Evolutionary conservation across 768 basidiomycete genomes (phyloP), one percentile per base, ranked within the genome.

Genomic region (Trametes gibbosa): DNA sequence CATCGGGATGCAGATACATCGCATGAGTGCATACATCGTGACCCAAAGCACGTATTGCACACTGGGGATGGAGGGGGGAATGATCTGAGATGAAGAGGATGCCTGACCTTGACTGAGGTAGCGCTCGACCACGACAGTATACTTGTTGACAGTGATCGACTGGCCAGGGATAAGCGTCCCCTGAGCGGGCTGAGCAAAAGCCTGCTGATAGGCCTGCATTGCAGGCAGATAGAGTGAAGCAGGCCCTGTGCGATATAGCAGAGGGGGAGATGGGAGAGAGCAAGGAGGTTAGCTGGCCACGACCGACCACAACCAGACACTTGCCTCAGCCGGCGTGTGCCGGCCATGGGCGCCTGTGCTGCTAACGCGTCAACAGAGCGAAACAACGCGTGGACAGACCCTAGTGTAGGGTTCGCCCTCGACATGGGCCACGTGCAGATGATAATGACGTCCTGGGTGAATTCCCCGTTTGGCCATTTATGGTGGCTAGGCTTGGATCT

Each of bases 51-150:
- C 24, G 12, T 23, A 13, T 8, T 45, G 23, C 52, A 19, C 16
- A 40, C 52, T 60, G 47, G 64, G 39, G 17, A 48, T 34, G 39
- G 54, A 40, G 41, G 39, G 48, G 24, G 43, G 10, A 56, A 25
- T 43, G 46, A 63, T 56, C 16, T 39, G 53, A 40, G 46, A 71
- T n/a, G 40, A 32, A 46, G 24, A 42, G 27, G 37, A 56, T 56
- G 55, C 49, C 77, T 62, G 66, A 88, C 95, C 97, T 86, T 99
- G 96, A 42, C 89, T 91, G 50, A 99, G 83, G 78, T 97, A 98
- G 69, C 88, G 84, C 70, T 98, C 95, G 45, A 99, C 92, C 68
- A 90, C 86, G 53, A 99, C 95, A 19, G 80, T 84, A 74, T 89
- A 89, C 67, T 92, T 91, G 75, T 93, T 93, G 58, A 99, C 92